Evolutionary conservation across 495 filamentous ascomycete genomes (phyloP).

Genomic region (Mytilinidion resinicola): DNA sequence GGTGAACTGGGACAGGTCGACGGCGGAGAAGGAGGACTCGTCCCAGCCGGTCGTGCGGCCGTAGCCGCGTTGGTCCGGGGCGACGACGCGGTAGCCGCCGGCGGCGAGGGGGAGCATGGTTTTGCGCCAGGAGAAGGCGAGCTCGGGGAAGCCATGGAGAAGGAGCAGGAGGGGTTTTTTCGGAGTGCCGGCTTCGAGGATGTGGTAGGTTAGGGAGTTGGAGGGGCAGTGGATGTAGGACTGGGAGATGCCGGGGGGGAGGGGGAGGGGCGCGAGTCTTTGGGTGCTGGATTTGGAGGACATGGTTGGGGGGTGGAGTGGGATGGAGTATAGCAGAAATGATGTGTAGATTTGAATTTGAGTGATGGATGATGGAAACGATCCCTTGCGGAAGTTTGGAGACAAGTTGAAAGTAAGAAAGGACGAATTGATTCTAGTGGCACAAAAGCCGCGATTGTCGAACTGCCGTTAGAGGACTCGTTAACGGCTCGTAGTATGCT

Average conservation of each 20-base stretch:
- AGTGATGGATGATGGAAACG: too few relatives aligned
- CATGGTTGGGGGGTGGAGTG: background rate
- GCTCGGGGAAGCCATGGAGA: slow-evolving; percentile 61
- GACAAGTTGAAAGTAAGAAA: too few relatives aligned
- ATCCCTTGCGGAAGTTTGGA: too few relatives aligned
- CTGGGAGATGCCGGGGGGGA: slow-evolving; percentile 46
- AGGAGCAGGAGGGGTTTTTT: slow-evolving; percentile 52
- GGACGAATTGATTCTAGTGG: too few relatives aligned
- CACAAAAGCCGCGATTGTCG: too few relatives aligned
- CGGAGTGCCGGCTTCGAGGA: slow-evolving; percentile 49
- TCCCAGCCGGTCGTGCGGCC: slow-evolving; percentile 61
- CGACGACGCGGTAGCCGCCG: slow-evolving; percentile 57
- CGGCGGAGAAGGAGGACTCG: slow-evolving; percentile 41
- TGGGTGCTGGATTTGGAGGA: background rate
- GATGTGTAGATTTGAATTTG: too few relatives aligned
- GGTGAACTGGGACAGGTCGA: slow-evolving; percentile 52
- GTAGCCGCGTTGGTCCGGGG: slow-evolving; percentile 63
- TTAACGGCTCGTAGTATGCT: too few relatives aligned
- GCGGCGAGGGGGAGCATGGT: slow-evolving; percentile 50
- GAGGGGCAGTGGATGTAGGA: slow-evolving; percentile 25
- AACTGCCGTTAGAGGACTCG: too few relatives aligned
- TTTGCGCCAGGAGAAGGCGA: slow-evolving; percentile 65
- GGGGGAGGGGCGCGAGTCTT: slow-evolving; percentile 41
- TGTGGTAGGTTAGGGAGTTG: slow-evolving; percentile 52
- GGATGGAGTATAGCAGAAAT: too few relatives aligned